These are phyloP conservation scores for Lichtheimia ornata DNA, from an alignment of 371 early-diverging fungal genomes.

Conservation along the genomic window DNA sequence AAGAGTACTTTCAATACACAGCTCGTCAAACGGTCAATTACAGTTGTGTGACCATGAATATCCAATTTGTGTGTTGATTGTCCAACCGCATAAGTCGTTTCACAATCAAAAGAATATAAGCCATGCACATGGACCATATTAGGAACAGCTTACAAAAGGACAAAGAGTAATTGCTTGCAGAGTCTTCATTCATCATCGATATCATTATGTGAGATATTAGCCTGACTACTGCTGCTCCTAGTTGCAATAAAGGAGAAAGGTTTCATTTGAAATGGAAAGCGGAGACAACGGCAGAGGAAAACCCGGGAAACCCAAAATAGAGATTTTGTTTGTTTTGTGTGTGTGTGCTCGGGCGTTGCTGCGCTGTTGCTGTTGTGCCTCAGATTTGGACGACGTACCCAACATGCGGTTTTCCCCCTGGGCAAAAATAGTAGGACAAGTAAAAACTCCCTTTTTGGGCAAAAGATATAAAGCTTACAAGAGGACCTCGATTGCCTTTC, in stretches of 20 bases:
- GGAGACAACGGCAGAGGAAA: constrained; percentile 1
- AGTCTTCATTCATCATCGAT: background rate
- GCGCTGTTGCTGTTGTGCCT: no score
- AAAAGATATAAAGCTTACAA: constrained; percentile 6
- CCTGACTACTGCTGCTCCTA: background rate
- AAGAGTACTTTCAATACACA: no score
- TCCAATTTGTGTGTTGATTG: no score
- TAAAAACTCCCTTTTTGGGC: constrained; percentile 10
- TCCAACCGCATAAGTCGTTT: background rate
- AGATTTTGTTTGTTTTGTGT: background rate
- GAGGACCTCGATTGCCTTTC: background rate
- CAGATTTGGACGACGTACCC: no score
- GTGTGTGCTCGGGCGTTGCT: background rate
- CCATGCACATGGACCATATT: constrained; percentile 3
- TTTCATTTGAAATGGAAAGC: background rate
- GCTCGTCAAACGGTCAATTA: no score
- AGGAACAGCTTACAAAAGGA: constrained; percentile 1
- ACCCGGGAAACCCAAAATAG: constrained; percentile 2
- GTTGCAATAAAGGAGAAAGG: background rate
- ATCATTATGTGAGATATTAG: background rate
- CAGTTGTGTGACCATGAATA: no score
- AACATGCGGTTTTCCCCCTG: background rate
- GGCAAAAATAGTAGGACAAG: constrained; percentile 5
- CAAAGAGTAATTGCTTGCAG: background rate
- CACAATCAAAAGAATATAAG: constrained; percentile 6